phyloP scores from a whole-genome alignment of 306 rosid genomes.

The Senna siamea region DNA sequence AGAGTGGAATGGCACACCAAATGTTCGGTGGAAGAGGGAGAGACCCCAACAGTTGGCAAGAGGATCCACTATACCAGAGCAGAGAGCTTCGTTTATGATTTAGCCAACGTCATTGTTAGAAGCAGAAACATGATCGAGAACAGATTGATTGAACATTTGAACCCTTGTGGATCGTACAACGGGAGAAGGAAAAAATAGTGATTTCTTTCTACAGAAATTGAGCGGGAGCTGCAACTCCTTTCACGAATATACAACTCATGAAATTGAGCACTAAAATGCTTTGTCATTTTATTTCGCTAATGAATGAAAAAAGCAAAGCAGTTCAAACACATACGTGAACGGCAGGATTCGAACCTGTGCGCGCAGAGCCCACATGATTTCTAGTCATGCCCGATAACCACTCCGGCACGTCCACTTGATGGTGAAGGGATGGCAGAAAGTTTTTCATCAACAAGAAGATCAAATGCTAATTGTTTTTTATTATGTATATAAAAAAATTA shows the following conservation, averaged over 20 bases:
- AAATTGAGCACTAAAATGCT: too few relatives aligned
- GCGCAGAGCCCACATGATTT: slow-evolving; percentile 78
- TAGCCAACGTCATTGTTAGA: background rate
- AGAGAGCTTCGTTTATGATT: slow-evolving; percentile 46
- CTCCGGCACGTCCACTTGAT: slow-evolving; percentile 67
- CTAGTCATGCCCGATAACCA: slow-evolving; percentile 81
- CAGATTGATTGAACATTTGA: slow-evolving; percentile 24
- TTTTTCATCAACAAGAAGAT: too few relatives aligned
- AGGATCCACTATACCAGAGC: slow-evolving; percentile 53
- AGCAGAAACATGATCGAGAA: background rate
- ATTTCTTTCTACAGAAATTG: too few relatives aligned
- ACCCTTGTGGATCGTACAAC: slow-evolving; percentile 2
- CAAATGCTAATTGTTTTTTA: too few relatives aligned
- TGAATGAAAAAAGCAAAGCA: too few relatives aligned
- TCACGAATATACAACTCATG: too few relatives aligned
- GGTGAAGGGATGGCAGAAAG: too few relatives aligned
- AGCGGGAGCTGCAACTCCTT: slow-evolving; percentile 35
- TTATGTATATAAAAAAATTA: too few relatives aligned
- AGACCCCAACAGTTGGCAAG: slow-evolving; percentile 57
- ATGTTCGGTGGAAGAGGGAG: slow-evolving; percentile 50
- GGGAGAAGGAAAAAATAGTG: background rate
- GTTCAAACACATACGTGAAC: too few relatives aligned
- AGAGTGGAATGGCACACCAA: slow-evolving; percentile 14
- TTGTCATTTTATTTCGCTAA: too few relatives aligned
- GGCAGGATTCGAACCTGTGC: slow-evolving; percentile 86